Evolutionary conservation across 495 filamentous ascomycete species (phyloP), one percentile per base, ranked within the genome.

Genomic region (Talaromyces nanjingensis): DNA sequence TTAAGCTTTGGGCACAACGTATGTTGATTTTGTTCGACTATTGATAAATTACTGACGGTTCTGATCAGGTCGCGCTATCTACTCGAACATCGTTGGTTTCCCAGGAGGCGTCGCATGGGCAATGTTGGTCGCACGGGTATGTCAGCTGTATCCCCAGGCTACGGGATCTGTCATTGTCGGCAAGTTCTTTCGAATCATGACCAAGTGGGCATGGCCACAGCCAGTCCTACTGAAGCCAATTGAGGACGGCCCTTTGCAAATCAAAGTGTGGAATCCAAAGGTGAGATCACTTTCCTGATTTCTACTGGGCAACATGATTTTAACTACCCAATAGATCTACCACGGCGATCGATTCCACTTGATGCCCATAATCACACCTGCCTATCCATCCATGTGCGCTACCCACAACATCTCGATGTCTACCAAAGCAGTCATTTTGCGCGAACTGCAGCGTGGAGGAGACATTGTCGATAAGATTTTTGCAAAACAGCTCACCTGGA

Each of bases 31-130:
- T 11, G 18, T 2, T 12, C 8, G 42, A 49, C 58, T 58, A 34
- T n/a, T 16, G 7, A 5, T 24, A 64, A n/a, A 14, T 39, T 31
- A 33, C 20, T 39, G 8, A 25, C 42, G 22, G n/a, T 60, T 58
- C 14, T 8, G 25, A 27, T 14, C 56, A 88, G 85, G 79, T 14
- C 89, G 92, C 62, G 94, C 91, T 11, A 90, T 98, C 18, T 97
- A 97, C 72, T 89, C 91, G 59, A 96, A 97, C 68, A 90, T 98
- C 65, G 91, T 96, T 63, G 94, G 94, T 16, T 98, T 92, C 67
- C 96, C 94, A 9, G 94, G 94, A 64, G 94, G 94, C 76, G 92
- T 98, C 57, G 94, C 94, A 20, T 98, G 93, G 91, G 94, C 93
- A 31, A 96, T 98, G 88, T 79, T 98, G 68, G 92, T 98, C 20